These are phyloP conservation scores for Bathelium albidoporum DNA, from an alignment of 495 filamentous ascomycete genomes.

Conservation along the genomic window DNA sequence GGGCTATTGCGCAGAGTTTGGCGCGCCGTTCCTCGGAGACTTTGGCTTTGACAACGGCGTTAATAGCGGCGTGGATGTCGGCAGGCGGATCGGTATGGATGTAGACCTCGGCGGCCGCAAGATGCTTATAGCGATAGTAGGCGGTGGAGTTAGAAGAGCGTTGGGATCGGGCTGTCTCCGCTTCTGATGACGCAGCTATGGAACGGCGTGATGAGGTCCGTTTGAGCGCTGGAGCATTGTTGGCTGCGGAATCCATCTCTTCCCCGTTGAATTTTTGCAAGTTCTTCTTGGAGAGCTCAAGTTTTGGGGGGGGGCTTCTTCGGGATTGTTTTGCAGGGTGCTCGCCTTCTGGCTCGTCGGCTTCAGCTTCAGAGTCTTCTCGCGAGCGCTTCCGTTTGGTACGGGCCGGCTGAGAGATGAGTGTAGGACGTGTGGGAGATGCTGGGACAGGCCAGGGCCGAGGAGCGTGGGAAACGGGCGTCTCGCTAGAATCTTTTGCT, in stretches of 20 bases:
- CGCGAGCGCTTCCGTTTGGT: background rate
- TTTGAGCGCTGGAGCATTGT: background rate
- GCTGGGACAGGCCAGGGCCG: no score
- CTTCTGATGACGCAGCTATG: no score
- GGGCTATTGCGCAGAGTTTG: background rate
- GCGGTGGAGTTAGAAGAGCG: background rate
- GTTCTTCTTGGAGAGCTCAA: background rate
- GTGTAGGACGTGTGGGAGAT: no score
- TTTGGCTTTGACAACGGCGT: background rate
- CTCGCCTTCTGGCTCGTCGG: background rate
- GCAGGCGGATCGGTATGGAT: constrained; percentile 8
- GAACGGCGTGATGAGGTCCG: background rate
- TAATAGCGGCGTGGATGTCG: constrained; percentile 8
- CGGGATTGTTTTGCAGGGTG: background rate
- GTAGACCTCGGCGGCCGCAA: constrained; percentile 6
- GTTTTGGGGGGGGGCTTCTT: no score
- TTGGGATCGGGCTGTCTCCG: background rate
- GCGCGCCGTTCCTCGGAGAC: background rate
- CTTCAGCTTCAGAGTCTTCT: background rate
- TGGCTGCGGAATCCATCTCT: background rate
- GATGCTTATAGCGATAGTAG: background rate
- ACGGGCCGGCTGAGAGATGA: no score
- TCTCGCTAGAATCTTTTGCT: no score
- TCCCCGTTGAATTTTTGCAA: background rate
- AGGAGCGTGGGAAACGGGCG: no score